phyloP scores from a whole-genome alignment of 2,329 filamentous ascomycete species.

The Trichoderma aggressivum region DNA sequence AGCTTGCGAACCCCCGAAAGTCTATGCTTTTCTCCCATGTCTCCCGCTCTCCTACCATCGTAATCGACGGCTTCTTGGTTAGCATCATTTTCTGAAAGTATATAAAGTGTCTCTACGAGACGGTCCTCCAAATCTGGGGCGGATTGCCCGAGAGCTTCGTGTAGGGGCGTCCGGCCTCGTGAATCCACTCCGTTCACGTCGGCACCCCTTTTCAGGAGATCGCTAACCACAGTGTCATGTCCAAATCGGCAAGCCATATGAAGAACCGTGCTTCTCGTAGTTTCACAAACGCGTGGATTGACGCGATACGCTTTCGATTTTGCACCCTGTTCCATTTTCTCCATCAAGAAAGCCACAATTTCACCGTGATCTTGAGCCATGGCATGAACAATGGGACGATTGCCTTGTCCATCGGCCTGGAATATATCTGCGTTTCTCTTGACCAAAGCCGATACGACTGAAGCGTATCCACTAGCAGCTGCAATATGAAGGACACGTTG shows the following conservation, averaged over 20 bases:
- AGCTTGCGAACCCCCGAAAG: not conserved
- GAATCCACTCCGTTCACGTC: constrained; percentile 2
- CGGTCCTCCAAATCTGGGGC: not conserved
- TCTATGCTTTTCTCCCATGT: not conserved
- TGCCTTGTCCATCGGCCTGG: constrained; percentile 12
- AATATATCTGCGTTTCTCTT: not conserved
- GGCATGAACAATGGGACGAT: constrained; percentile 2
- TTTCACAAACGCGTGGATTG: not conserved
- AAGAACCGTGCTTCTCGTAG: constrained; percentile 3
- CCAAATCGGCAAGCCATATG: constrained; percentile 20
- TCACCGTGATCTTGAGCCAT: constrained; percentile 13
- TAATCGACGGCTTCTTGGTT: not conserved
- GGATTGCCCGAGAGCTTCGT: constrained; percentile 13
- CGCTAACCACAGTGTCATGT: not conserved
- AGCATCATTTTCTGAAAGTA: not conserved
- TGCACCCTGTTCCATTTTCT: not conserved
- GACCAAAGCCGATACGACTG: not conserved
- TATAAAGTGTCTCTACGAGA: not conserved
- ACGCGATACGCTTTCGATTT: not conserved
- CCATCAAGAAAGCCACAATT: not conserved
- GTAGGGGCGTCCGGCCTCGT: constrained; percentile 11
- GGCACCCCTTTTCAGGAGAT: not conserved
- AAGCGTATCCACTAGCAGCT: not conserved
- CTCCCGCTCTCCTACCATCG: not conserved
- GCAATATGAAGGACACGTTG: constrained; percentile 13